Conservation (phyloP, 1,284 basidiomycete genomes). For the Bondarzewia mesenterica region DNA sequence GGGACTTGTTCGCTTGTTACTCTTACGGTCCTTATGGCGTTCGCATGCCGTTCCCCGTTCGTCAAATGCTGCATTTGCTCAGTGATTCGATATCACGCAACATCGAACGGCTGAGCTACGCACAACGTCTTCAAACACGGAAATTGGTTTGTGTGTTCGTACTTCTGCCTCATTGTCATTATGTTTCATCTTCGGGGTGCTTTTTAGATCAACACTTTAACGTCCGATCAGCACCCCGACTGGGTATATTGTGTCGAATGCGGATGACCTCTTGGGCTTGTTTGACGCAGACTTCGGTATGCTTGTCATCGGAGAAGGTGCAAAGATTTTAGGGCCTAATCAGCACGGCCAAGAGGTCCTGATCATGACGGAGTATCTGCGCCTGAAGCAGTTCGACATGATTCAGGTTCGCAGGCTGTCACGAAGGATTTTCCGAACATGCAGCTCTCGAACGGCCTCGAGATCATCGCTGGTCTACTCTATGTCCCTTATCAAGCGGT, state of each 20-base stretch:
- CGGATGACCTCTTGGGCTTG: conserved; percentile 73
- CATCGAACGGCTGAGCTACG: conserved; percentile 78
- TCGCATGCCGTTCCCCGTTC: conserved; percentile 79
- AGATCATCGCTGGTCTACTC: conserved; percentile 73
- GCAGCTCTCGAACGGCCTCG: conserved; percentile 56
- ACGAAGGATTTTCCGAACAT: conserved; percentile 73
- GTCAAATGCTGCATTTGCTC: conserved; percentile 75
- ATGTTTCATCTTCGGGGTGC: no score
- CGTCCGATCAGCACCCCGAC: conserved; percentile 68
- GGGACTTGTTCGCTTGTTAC: conserved; percentile 83
- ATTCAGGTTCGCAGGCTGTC: conserved; percentile 70
- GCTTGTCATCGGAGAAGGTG: conserved; percentile 79
- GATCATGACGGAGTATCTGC: conserved; percentile 80
- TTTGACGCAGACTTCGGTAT: conserved; percentile 86
- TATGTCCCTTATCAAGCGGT: conserved; percentile 69
- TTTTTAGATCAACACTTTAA: conserved; percentile 72
- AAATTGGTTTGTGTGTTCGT: conserved; percentile 50
- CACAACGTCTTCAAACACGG: conserved; percentile 68
- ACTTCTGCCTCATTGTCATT: conserved; percentile 1
- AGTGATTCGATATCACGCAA: conserved; percentile 82
- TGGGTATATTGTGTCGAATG: conserved; percentile 83
- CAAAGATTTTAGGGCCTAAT: conserved; percentile 78
- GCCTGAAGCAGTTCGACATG: conserved; percentile 62
- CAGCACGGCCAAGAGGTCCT: conserved; percentile 82
- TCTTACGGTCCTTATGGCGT: conserved; percentile 74